These are phyloP conservation scores for Aspergillus melleus DNA, from an alignment of 2,329 filamentous ascomycete genomes.

Conservation along the genomic window DNA sequence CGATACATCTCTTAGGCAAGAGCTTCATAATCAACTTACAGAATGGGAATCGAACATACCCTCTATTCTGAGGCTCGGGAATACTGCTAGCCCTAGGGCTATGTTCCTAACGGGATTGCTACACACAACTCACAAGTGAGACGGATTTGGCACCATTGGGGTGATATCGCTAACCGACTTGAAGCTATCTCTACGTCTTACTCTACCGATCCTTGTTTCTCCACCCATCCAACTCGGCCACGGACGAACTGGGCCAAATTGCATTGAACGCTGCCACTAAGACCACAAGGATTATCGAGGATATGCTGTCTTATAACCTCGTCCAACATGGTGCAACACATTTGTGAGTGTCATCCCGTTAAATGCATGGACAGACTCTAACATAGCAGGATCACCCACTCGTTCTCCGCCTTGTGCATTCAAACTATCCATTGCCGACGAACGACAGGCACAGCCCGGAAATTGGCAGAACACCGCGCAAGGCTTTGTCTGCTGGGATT, in stretches of 20 bases:
- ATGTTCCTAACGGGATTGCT: slow-evolving; percentile 44
- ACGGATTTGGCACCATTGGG: not conserved
- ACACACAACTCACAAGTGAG: slow-evolving; percentile 49
- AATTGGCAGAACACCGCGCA: slow-evolving; percentile 51
- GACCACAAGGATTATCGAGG: slow-evolving; percentile 50
- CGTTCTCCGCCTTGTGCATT: slow-evolving; percentile 51
- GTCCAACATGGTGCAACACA: slow-evolving; percentile 49
- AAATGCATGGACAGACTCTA: not conserved
- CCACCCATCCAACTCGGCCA: slow-evolving; percentile 29
- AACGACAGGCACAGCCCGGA: slow-evolving; percentile 37
- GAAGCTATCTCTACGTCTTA: slow-evolving; percentile 47
- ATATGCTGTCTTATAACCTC: slow-evolving; percentile 46
- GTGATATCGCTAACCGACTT: not conserved
- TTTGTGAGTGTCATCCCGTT: slow-evolving; percentile 27
- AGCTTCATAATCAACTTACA: slow-evolving; percentile 34
- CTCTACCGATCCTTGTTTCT: slow-evolving; percentile 48
- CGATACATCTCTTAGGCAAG: slow-evolving; percentile 22
- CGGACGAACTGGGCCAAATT: slow-evolving; percentile 36
- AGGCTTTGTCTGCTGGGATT: slow-evolving; percentile 51
- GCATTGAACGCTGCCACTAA: slow-evolving; percentile 49
- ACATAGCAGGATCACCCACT: slow-evolving; percentile 43
- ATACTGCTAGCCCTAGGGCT: slow-evolving; percentile 28
- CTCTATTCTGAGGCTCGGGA: slow-evolving; percentile 33
- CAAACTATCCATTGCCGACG: slow-evolving; percentile 48
- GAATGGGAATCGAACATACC: slow-evolving; percentile 44